phyloP scores from a whole-genome alignment of 148 eudicot species.

The Dianthus caryophyllus region DNA sequence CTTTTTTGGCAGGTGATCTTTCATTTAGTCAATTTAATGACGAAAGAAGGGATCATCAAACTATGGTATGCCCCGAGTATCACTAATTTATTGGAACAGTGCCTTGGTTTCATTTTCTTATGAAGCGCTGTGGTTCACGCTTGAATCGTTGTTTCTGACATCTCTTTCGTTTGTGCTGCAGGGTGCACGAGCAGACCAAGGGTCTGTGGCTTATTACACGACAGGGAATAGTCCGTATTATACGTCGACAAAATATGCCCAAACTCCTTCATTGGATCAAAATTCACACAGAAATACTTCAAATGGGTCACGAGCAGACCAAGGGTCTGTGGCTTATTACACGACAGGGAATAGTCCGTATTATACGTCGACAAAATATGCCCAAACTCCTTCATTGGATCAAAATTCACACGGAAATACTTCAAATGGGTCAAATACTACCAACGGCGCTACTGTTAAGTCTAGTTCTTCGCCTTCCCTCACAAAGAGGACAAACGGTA shows the following conservation, averaged over 20 bases:
- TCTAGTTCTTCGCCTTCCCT: constrained; percentile 21
- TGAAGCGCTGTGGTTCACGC: not conserved
- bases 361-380: constrained; percentile 41
- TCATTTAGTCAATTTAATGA: constrained; percentile 22
- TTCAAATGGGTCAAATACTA: constrained; percentile 23
- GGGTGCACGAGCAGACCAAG: constrained; percentile 53
- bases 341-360: constrained; percentile 50
- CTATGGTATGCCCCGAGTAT: constrained; percentile 19
- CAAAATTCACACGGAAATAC: constrained; percentile 33
- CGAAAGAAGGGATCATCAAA: constrained; percentile 21
- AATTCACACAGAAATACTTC: constrained; percentile 34
- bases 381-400: constrained; percentile 46
- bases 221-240: constrained; percentile 51
- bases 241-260: constrained; percentile 43
- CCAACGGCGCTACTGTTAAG: constrained; percentile 11
- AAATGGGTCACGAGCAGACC: constrained; percentile 34
- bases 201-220: constrained; percentile 50
- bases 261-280: constrained; percentile 43
- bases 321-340: constrained; percentile 49
- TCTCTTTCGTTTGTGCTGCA: constrained; percentile 20
- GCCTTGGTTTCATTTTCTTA: not conserved
- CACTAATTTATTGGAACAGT: not conserved
- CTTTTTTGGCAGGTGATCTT: constrained; percentile 19
- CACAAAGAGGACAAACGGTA: constrained; percentile 26
- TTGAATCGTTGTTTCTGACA: constrained; percentile 4